Conservation (phyloP, 176 grass and related monocot species). For the Tillandsia leiboldiana region DNA sequence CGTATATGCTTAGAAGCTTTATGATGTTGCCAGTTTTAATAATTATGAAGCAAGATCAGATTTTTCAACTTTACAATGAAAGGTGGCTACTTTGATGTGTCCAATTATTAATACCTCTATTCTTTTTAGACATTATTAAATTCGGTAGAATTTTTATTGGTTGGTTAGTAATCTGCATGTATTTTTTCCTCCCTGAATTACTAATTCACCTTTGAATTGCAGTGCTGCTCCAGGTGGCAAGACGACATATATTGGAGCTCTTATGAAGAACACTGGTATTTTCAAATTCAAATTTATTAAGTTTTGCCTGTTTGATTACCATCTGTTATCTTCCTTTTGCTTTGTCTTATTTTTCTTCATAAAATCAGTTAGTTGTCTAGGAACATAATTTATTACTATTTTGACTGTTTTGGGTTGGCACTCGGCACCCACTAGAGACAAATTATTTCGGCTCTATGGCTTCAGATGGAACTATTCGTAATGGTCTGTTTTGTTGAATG, state of each 20-base stretch:
- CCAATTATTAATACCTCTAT: not conserved
- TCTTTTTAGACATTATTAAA: not conserved
- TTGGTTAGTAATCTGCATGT: not conserved
- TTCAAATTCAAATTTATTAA: slow-evolving; percentile 3
- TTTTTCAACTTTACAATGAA: too few species aligned
- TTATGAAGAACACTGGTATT: slow-evolving; percentile 95
- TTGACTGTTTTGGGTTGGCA: too few species aligned
- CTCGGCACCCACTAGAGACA: too few species aligned
- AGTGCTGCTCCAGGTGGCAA: slow-evolving; percentile 98
- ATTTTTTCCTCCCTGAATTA: not conserved
- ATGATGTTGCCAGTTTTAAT: too few species aligned
- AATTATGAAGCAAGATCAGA: too few species aligned
- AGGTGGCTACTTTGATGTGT: too few species aligned
- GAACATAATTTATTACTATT: too few species aligned
- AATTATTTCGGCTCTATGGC: too few species aligned
- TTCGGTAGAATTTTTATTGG: not conserved
- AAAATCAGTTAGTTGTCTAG: not conserved
- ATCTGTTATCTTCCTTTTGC: not conserved
- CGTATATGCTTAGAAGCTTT: too few species aligned
- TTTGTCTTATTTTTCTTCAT: too few species aligned
- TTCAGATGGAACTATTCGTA: too few species aligned
- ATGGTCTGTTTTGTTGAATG: too few species aligned
- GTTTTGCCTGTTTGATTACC: not conserved
- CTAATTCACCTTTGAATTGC: slow-evolving; percentile 19
- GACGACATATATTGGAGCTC: slow-evolving; percentile 91